phyloP scores from a whole-genome alignment of 192 early-diverging fungal species.

The Kickxella alabastrina region DNA sequence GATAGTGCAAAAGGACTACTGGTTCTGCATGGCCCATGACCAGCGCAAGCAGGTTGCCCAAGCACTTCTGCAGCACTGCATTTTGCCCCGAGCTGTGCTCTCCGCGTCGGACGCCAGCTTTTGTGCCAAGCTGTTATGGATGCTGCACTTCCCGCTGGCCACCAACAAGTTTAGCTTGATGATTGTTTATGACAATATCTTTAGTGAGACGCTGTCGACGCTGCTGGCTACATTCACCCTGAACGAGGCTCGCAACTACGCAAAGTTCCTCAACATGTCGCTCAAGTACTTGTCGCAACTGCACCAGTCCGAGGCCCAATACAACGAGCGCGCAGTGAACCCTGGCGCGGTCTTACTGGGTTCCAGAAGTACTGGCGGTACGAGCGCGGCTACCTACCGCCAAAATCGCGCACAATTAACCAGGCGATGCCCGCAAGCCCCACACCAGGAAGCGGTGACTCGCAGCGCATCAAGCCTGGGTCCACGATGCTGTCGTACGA shows the following conservation, averaged over 20 bases:
- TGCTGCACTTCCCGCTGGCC: constrained; percentile 48
- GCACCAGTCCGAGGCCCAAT: constrained; percentile 17
- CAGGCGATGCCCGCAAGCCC: constrained; percentile 12
- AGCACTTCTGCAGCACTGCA: constrained; percentile 44
- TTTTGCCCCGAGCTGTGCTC: constrained; percentile 37
- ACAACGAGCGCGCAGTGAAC: constrained; percentile 41
- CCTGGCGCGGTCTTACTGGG: constrained; percentile 41
- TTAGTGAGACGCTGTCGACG: constrained; percentile 29
- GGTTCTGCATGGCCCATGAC: constrained; percentile 47
- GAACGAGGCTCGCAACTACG: constrained; percentile 44
- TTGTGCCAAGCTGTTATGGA: constrained; percentile 47
- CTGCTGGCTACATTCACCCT: constrained; percentile 38
- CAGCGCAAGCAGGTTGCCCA: constrained; percentile 28
- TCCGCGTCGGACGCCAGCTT: constrained; percentile 46
- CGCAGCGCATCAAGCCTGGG: constrained; percentile 21
- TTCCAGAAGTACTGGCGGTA: constrained; percentile 40
- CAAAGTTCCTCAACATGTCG: constrained; percentile 32
- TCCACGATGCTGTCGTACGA: constrained; percentile 33
- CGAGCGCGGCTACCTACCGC: constrained; percentile 44
- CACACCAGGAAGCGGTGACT: constrained; percentile 15
- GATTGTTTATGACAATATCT: constrained; percentile 41
- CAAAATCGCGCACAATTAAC: constrained; percentile 33
- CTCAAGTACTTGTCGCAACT: constrained; percentile 34
- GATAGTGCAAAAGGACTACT: constrained; percentile 49
- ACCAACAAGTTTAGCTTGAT: constrained; percentile 51